Base-by-base conservation (phyloP, 1,139 yeast genomes). In the Taphrina confusa region DNA sequence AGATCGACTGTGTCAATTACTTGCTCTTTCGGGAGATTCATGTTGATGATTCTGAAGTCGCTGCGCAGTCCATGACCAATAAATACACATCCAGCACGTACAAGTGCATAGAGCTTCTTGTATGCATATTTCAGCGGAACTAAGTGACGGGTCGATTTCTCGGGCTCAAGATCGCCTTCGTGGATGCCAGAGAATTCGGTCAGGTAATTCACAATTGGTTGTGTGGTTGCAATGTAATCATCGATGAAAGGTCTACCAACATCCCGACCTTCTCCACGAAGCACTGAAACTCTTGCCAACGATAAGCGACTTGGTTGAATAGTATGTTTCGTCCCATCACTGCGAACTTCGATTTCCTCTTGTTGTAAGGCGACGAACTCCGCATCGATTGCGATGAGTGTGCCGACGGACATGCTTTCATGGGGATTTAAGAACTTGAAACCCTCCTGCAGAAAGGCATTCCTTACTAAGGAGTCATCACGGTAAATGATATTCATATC, bases 21-120 rank as follows among this genome's bases (percentile, higher is more conserved):
- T 71, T 94, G 98, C 2, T 73, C 72, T 42, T 78, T 77, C 0
- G 98, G 97, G 4, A 94, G 95, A 16, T 40, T 30, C 65, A 50
- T 49, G 69, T 92, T 91, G 67, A 94, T 92, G 42, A 95, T 88
- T 68, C 97, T 78, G 77, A 94, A 94, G 74, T 94, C 99, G 66
- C 89, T 90, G 56, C 81, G 79, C 62, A 94, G 77, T 1, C 97
- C 97, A 74, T 94, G 99, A 0, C 99, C 99, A 42, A 94, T 90
- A 74, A 94, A 92, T 0, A 87, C 80, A 69, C 96, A 91, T 0
- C 97, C 97, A 62, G 90, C 71, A 69, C 91, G 92, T 61, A 92
- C 75, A 60, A 94, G 75, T 23, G 92, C 74, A 97, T 98, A 92
- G 44, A 94, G 78, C 67, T 88, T 82, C 64, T 97, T 78, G 71